Conservation (phyloP, 345 rosid species). For the Erodium maritimum region DNA sequence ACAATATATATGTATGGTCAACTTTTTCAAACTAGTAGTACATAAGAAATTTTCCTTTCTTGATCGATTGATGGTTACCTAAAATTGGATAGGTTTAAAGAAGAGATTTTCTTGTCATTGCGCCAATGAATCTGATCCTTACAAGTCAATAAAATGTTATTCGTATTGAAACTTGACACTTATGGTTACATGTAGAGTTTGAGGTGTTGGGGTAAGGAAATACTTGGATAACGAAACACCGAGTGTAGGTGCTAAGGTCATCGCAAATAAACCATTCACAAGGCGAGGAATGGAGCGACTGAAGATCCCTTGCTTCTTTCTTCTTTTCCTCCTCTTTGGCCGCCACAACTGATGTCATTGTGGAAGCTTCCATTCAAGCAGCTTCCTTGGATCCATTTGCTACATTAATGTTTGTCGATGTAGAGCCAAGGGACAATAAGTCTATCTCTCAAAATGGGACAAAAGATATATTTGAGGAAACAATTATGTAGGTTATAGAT, state of each 20-base stretch:
- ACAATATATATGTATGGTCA: not conserved
- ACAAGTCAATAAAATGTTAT: conserved; percentile 3
- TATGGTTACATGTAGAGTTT: no score
- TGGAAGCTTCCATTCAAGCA: conserved; percentile 50
- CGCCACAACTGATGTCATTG: conserved; percentile 78
- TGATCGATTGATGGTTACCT: no score
- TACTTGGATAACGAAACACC: conserved; percentile 86
- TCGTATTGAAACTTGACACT: no score
- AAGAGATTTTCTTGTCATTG: conserved; percentile 94
- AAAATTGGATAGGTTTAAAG: conserved; percentile 76
- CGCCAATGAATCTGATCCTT: conserved; percentile 87
- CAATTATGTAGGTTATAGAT: conserved; percentile 61
- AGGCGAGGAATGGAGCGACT: conserved; percentile 73
- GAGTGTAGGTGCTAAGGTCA: conserved; percentile 50
- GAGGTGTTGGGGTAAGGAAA: not conserved
- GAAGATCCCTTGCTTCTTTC: conserved; percentile 62
- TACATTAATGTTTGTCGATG: conserved; percentile 17
- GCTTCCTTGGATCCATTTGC: conserved; percentile 69
- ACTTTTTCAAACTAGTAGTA: no score
- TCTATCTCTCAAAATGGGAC: conserved; percentile 46
- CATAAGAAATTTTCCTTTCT: no score
- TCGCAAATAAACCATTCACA: conserved; percentile 93
- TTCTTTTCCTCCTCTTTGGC: conserved; percentile 78
- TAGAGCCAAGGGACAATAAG: conserved; percentile 21
- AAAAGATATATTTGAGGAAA: conserved; percentile 81